Evolutionary conservation across 176 grass and related monocot genomes (phyloP).

Genomic region (Cenchrus americanus): DNA sequence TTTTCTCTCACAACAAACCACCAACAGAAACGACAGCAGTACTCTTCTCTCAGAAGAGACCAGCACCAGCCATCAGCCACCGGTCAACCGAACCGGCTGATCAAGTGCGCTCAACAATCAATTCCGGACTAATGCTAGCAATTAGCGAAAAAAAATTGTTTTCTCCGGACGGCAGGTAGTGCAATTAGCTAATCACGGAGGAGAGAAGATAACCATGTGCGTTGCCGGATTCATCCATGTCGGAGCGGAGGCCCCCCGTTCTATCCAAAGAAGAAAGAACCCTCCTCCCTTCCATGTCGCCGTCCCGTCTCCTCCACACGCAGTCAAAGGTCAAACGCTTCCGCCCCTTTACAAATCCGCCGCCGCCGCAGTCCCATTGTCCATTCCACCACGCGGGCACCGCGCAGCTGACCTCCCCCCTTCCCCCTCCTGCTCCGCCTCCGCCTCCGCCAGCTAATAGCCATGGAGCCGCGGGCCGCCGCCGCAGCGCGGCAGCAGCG

Average conservation of each 20-base stretch:
- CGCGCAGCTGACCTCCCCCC: rapidly evolving
- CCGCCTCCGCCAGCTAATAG: no score
- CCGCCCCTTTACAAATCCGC: not conserved
- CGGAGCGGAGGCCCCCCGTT: not conserved
- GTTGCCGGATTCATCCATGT: not conserved
- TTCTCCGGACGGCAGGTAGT: not conserved
- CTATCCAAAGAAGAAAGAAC: not conserved
- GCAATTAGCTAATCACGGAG: not conserved
- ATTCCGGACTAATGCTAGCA: not conserved
- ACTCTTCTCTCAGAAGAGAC: no score
- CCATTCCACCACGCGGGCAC: not conserved
- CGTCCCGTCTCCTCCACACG: not conserved
- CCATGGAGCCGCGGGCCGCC: conserved; percentile 33
- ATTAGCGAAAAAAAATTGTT: not conserved
- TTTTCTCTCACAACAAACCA: no score
- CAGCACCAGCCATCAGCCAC: no score
- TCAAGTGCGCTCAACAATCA: not conserved
- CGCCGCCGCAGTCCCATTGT: not conserved
- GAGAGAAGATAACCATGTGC: not conserved
- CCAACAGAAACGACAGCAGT: no score
- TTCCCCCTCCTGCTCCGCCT: not conserved
- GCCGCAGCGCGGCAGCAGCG: not conserved
- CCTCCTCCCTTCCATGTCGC: not conserved
- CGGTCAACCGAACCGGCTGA: no score
- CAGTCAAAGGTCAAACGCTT: conserved; percentile 1